Evolutionary conservation across 331 rosid genomes (phyloP).

Genomic region (Spiraea crenata): DNA sequence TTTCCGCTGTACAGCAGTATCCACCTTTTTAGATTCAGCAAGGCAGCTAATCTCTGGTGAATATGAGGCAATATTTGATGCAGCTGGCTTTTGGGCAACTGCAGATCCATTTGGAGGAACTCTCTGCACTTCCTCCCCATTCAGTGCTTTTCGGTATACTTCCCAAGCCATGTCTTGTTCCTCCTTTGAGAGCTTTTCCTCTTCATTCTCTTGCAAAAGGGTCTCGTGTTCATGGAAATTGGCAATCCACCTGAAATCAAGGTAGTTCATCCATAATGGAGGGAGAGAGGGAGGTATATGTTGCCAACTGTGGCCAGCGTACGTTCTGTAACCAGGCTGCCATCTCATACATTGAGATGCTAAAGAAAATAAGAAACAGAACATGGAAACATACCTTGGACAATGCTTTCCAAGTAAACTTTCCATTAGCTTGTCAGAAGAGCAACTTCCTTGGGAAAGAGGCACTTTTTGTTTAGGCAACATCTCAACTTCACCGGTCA

Average conservation of each 20-base stretch:
- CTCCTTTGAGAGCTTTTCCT: constrained; percentile 87
- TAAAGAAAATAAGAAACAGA: constrained; percentile 20
- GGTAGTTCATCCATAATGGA: constrained; percentile 8
- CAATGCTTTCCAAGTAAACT: constrained; percentile 69
- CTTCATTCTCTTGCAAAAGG: constrained; percentile 91
- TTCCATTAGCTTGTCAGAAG: constrained; percentile 92
- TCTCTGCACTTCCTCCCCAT: constrained; percentile 91
- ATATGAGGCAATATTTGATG: constrained; percentile 25
- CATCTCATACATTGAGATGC: neutral
- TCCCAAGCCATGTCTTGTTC: constrained; percentile 99
- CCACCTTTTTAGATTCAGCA: constrained; percentile 37
- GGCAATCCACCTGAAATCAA: constrained; percentile 72
- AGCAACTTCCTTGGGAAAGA: constrained; percentile 70
- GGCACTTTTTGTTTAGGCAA: constrained; percentile 47
- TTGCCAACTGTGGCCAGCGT: neutral
- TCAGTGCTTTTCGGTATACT: constrained; percentile 67
- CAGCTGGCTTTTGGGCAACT: constrained; percentile 40
- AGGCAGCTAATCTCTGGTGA: constrained; percentile 26
- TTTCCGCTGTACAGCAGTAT: constrained; percentile 48
- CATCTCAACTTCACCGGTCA: constrained; percentile 38
- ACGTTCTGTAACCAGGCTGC: neutral
- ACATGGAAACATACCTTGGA: constrained; percentile 58
- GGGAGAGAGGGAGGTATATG: neutral
- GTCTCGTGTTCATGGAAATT: constrained; percentile 85
- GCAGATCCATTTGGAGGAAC: constrained; percentile 51